Base-by-base conservation (phyloP, 2,329 filamentous ascomycete species). In the Fonsecaea pugnacius region DNA sequence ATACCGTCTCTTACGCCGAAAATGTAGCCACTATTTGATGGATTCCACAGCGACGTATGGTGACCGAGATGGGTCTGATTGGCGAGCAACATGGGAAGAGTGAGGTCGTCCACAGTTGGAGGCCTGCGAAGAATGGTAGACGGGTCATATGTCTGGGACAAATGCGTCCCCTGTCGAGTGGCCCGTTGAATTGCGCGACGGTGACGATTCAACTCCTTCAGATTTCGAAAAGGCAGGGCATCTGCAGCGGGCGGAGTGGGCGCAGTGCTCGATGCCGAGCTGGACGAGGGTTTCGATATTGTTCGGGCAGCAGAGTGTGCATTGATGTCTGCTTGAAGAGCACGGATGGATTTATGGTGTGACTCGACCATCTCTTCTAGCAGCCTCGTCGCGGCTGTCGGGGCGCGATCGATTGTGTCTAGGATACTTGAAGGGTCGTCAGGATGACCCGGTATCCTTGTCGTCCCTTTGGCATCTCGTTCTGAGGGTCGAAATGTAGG, bases 11-110 rank as follows among this genome's bases (percentile, higher is more conserved):
- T 85, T 67, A 96, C 86, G 72, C 95, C 95, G 76, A 91, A 93
- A 75, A 99, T 98, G 80, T 98, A 98, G 70, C 91, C 87, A 69
- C 92, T 89, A 80, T 98, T 99, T 58, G 87, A 89, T 10, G 95
- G 93, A 79, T 99, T 96, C 95, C 95, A 99, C 56, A 93, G 84
- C 67, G 91, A 91, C 0, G 90, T 94, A 73, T 91, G 86, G 79
- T 99, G 95, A 68, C 95, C 95, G 77, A 98, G 87, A 79, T 96
- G 92, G 60, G 87, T 87, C 79, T 96, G 92, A 35, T 89, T 88
- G 52, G 92, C 91, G 82, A 96, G 89, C 67, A 99, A 86, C 67
- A 96, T 85, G 81, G 97, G 93, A 65, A 99, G 87, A 54, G 92
- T 93, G 66, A 98, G 85, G 73, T 97, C 90, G 75, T 89, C 83